A percentile compares a stretch with the other conserved stretches of the same genome.
phyloP scores from a whole-genome alignment of 805 yeast genomes.

The Metschnikowia continentalis region DNA sequence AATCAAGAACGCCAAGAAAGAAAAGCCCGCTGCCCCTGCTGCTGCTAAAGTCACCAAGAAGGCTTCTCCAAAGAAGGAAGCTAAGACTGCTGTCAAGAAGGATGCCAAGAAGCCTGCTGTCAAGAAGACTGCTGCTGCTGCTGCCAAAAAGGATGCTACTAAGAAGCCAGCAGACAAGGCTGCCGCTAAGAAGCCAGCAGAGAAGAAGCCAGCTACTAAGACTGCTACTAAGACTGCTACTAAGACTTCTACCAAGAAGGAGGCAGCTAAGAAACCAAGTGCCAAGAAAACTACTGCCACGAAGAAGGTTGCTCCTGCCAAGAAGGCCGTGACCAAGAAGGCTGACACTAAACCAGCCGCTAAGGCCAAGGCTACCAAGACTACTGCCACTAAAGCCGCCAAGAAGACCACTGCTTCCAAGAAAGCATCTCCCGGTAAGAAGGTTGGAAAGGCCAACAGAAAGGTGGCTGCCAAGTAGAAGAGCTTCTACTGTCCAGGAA shows the following conservation, averaged over 20 bases:
- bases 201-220: slow-evolving; percentile 59
- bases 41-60: slow-evolving; percentile 5
- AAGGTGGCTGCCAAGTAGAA: slow-evolving; percentile 1
- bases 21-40: slow-evolving; percentile 9
- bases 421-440: neutral
- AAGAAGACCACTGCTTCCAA: neutral
- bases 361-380: neutral
- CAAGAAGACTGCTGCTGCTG: slow-evolving; percentile 21
- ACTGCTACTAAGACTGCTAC: slow-evolving; percentile 6
- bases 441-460: slow-evolving; percentile 2
- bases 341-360: neutral
- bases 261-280: neutral
- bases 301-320: neutral
- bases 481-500: slow-evolving; percentile 1
- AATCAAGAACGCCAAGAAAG: slow-evolving; percentile 57
- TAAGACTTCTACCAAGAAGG: neutral
- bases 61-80: slow-evolving; percentile 3
- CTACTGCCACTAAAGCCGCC: neutral
- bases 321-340: neutral
- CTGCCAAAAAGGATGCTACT: slow-evolving; percentile 59
- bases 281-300: neutral
- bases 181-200: too few relatives aligned
- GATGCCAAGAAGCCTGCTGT: slow-evolving; percentile 33
- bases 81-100: neutral
- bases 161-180: neutral